Evolutionary conservation across 805 yeast genomes (phyloP), one percentile per base, ranked within the genome.

Genomic region (Cyberlindnera americana): DNA sequence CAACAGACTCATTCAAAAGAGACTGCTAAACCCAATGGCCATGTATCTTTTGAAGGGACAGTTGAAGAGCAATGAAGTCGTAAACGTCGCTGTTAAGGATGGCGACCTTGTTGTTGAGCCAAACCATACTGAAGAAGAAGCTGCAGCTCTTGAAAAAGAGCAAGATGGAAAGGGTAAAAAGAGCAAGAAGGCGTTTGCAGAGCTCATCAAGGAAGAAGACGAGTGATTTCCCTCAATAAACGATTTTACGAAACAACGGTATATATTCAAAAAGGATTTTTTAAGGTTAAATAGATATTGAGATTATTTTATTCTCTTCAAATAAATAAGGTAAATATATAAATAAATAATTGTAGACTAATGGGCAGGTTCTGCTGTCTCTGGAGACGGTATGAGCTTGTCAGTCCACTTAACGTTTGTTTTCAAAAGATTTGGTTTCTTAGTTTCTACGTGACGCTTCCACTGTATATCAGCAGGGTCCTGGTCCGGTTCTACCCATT

Each of bases 401-500:
- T 50, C 49, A 1, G 58, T 46, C 58, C 58, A 54, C 23, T 43
- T 33, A 15, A 49, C 25, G 19, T 42, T 45, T 14, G 33, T 29
- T 16, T 41, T 39, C 33, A 49, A n/a, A 17, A 44, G 28, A 8
- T 42, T 42, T 5, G 51, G 51, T 21, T 41, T 41, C 26, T 45
- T 43, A 2, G 38, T 33, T n/a, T 40, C 41, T 6, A 49, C 16
- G 15, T 43, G 32, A 15, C 38, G 13, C 15, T 24, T 43, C 57
- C 57, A 54, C 6, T 44, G 27, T 3, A 78, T 46, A 16, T 81
- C 88, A 0, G 93, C 95, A 0, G 95, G 95, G 55, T 87, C 95
- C 54, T 83, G 83, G 56, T 86, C 95, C 1, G 95, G 95, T 55
- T 86, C 95, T 11, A 76, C 81, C 95, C 95, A 86, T 44, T 81